Conservation (phyloP, 2,329 filamentous ascomycete species). For the Cryphonectria nitschkei region DNA sequence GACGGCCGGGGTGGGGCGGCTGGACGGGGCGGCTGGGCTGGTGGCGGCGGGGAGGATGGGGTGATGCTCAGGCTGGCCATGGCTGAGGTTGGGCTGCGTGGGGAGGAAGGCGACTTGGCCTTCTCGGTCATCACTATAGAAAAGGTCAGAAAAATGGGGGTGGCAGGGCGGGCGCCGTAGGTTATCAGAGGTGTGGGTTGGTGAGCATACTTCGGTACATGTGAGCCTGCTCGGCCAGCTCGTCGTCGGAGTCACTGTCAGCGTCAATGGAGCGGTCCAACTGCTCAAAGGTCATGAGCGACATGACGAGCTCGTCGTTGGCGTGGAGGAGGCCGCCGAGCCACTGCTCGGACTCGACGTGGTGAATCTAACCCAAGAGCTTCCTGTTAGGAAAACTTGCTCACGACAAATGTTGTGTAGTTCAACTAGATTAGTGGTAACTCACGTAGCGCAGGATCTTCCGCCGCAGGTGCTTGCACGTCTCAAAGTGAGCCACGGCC, state of each 20-base stretch:
- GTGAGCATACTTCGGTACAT: conserved; percentile 60
- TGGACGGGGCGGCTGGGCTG: conserved; percentile 43
- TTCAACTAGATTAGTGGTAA: conserved; percentile 18
- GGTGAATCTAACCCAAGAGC: conserved; percentile 68
- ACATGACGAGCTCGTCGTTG: conserved; percentile 93
- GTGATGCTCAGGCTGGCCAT: conserved; percentile 51
- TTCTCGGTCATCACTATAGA: conserved; percentile 56
- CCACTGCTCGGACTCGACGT: conserved; percentile 89
- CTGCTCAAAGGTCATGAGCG: conserved; percentile 92
- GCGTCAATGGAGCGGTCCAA: conserved; percentile 84
- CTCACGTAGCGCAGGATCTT: conserved; percentile 82
- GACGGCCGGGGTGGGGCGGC: conserved; percentile 53
- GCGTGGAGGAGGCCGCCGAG: conserved; percentile 89
- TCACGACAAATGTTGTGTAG: neutral
- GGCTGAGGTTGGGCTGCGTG: conserved; percentile 45
- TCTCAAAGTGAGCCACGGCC: conserved; percentile 78
- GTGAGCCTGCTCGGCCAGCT: conserved; percentile 67
- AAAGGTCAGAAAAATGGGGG: neutral
- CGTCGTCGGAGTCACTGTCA: conserved; percentile 72
- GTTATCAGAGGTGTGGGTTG: neutral
- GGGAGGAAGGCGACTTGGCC: conserved; percentile 51
- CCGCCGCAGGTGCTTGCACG: conserved; percentile 81
- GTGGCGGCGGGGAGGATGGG: conserved; percentile 38
- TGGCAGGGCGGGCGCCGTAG: conserved; percentile 8
- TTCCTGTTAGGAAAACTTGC: neutral